Evolutionary conservation across 2,329 filamentous ascomycete species (phyloP), one percentile per base, ranked within the genome.

Genomic region (Onygenales sp.): DNA sequence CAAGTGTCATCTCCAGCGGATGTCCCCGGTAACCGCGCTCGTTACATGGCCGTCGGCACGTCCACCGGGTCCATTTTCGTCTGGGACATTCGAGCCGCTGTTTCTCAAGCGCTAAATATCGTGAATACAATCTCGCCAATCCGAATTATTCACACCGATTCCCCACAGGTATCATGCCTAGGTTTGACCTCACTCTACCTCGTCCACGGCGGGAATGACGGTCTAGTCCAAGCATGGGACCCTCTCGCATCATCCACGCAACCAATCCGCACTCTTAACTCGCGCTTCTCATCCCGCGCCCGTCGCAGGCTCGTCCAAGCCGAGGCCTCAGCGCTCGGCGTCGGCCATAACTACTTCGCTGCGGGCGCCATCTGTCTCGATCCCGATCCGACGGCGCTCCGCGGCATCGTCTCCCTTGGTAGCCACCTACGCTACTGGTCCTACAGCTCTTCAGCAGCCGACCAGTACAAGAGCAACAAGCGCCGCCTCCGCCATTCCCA

Each of bases 211-310:
- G 93, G 93, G 31, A 95, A 87, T 60, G 93, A 98, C 70, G 92
- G 93, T 0, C 80, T 97, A 2, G 92, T 95, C 4, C 93, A 97
- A 68, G 88, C 90, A 5, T 98, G 93, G 93, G 93, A 98, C 72
- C 88, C 87, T n/a, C 75, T 98, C 46, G 89, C 85, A 1, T 97
- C 92, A 2, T 86, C 80, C 0, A 71, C 78, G 14, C 83, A 85
- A 17, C 89, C 93, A 0, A 80, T 97, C 50, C 83, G 90, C 41
- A 97, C 90, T 0, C 76, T 98, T 52, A 91, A 95, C 65, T 89
- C 89, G 2, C 84, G 87, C 11, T 90, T 92, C 59, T 87, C 87
- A 2, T 85, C 87, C 7, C 84, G 89, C 32, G 86, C 91, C 50
- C 87, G 91, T 58, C 87, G 91, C 54, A 83, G 90, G 69, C 80